phyloP scores from a whole-genome alignment of 75 land plant genomes.

The Picea glauca region DNA sequence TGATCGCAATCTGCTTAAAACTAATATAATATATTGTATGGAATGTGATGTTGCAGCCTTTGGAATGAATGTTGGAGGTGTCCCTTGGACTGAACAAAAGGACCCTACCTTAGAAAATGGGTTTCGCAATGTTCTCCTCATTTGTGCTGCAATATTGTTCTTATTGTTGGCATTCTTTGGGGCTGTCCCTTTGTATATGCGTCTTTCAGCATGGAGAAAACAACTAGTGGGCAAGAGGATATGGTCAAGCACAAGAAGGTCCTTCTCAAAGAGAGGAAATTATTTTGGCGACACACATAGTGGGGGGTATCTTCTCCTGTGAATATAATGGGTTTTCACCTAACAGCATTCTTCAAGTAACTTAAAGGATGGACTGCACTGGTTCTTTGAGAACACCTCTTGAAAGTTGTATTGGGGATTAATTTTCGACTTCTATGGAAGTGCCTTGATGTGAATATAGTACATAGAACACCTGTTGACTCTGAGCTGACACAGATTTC shows the following conservation, averaged over 20 bases:
- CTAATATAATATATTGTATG: background rate
- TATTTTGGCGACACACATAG: background rate
- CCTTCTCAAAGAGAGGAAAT: conserved; percentile 41
- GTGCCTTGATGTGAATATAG: no score
- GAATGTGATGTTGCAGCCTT: conserved; percentile 50
- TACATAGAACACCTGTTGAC: no score
- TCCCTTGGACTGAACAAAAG: conserved; percentile 82
- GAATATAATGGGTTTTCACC: background rate
- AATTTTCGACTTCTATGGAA: no score
- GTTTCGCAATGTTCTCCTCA: conserved; percentile 69
- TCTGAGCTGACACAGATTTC: no score
- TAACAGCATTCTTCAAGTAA: no score
- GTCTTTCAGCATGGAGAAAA: conserved; percentile 33
- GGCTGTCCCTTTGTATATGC: conserved; percentile 54
- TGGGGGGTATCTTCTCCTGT: conserved; percentile 16
- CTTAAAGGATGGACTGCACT: no score
- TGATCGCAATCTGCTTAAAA: background rate
- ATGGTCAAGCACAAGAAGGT: conserved; percentile 49
- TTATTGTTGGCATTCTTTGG: conserved; percentile 59
- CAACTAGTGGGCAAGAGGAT: conserved; percentile 22
- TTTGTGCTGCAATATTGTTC: conserved; percentile 55
- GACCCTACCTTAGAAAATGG: conserved; percentile 60
- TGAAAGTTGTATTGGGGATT: no score
- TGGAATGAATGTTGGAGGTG: conserved; percentile 98
- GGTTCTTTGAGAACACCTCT: no score